A percentile compares a stretch with the other conserved stretches of the same genome.
These are phyloP conservation scores for Fusarium sterilihyphosum DNA, from an alignment of 2,329 filamentous ascomycete genomes.

Conservation along the genomic window DNA sequence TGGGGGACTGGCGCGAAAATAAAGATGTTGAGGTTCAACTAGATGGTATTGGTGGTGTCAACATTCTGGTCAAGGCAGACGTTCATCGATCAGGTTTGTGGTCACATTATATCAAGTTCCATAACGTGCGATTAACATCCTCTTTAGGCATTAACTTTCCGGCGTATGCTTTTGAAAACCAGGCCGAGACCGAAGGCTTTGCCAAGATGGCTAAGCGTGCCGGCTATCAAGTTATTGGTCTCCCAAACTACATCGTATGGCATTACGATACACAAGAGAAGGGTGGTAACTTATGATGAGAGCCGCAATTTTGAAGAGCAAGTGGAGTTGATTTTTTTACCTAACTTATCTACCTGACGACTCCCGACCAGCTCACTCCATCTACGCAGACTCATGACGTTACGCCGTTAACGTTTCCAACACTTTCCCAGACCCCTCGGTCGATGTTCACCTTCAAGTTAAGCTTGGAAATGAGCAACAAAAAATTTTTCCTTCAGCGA, in stretches of 20 bases:
- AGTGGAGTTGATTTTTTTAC: constrained; percentile 6
- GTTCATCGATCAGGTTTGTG: constrained; percentile 88
- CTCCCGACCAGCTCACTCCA: constrained; percentile 6
- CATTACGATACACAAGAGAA: constrained; percentile 98
- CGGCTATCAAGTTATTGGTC: constrained; percentile 88
- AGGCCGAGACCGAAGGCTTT: constrained; percentile 98
- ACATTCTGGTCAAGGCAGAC: constrained; percentile 97
- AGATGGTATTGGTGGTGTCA: constrained; percentile 96
- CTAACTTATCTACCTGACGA: background rate
- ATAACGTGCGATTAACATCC: constrained; percentile 36
- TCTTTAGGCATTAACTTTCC: constrained; percentile 92
- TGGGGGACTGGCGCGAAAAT: constrained; percentile 93
- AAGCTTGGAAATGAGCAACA: constrained; percentile 7
- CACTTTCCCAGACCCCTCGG: background rate
- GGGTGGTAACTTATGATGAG: constrained; percentile 75
- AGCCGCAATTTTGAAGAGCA: background rate
- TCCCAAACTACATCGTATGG: constrained; percentile 99
- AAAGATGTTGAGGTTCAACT: constrained; percentile 93
- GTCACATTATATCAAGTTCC: background rate
- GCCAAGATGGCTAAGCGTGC: constrained; percentile 98
- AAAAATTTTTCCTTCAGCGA: background rate
- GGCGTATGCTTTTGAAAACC: constrained; percentile 95
- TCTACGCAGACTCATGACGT: constrained; percentile 28
- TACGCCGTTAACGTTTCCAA: constrained; percentile 37
- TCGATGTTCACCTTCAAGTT: background rate